Conservation (phyloP, 345 rosid species). For the Pseudoturritis turrita region DNA sequence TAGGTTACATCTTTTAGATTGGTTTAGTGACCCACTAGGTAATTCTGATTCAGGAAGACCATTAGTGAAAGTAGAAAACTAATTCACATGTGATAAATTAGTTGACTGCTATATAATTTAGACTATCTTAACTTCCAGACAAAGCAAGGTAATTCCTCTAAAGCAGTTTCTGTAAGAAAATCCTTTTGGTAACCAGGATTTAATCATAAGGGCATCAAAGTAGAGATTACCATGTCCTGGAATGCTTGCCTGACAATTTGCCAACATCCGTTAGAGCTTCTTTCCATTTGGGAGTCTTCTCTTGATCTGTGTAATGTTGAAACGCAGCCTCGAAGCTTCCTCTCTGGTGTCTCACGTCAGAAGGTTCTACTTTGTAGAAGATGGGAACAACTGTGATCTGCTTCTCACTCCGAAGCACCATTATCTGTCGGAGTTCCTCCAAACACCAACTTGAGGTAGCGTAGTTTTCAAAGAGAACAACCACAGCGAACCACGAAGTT, state of each 20-base stretch:
- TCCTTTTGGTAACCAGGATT: too few species aligned
- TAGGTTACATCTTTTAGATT: too few species aligned
- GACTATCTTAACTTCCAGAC: too few species aligned
- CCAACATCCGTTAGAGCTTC: not conserved
- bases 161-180: too few species aligned
- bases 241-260: not conserved
- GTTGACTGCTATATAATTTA: too few species aligned
- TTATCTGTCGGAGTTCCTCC: constrained; percentile 9
- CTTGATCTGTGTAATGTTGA: not conserved
- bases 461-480: constrained; percentile 9
- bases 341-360: not conserved
- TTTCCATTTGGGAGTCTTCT: constrained; percentile 1
- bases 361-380: constrained; percentile 5
- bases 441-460: constrained; percentile 22
- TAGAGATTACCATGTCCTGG: too few species aligned
- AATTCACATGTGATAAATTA: too few species aligned
- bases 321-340: constrained; percentile 16
- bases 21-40: too few species aligned
- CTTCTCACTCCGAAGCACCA: not conserved
- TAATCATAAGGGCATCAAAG: too few species aligned
- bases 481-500: constrained; percentile 1
- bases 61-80: too few species aligned
- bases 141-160: too few species aligned
- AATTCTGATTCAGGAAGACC: too few species aligned
- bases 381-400: constrained; percentile 3